phyloP scores from a whole-genome alignment of 164 flowering plant species.

The Piper betle region DNA sequence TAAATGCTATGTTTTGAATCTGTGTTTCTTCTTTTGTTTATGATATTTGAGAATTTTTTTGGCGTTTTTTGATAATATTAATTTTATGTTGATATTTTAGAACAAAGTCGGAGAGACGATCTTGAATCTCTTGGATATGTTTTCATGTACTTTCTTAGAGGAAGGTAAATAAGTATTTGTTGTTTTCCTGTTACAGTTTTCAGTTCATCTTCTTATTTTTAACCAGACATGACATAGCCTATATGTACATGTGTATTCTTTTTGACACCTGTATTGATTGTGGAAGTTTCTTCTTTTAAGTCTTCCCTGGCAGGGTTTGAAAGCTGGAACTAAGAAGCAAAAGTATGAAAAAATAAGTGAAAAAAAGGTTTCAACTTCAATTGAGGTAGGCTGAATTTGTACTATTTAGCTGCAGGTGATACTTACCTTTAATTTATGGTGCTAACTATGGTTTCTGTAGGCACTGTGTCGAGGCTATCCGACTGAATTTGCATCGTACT shows the following conservation, averaged over 20 bases:
- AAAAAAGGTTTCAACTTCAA: constrained; percentile 84
- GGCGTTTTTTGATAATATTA: too few relatives aligned
- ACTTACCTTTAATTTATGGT: not conserved
- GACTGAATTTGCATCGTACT: constrained; percentile 91
- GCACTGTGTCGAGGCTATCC: constrained; percentile 88
- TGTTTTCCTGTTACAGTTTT: not conserved
- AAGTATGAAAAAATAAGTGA: constrained; percentile 94
- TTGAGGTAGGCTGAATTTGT: constrained; percentile 42
- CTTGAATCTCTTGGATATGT: constrained; percentile 92
- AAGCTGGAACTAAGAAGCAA: constrained; percentile 90
- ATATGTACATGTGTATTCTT: not conserved
- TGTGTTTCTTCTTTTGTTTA: not conserved
- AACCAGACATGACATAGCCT: not conserved
- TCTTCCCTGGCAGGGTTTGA: constrained; percentile 96
- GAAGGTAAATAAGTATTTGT: constrained; percentile 38
- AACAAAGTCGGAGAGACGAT: constrained; percentile 95
- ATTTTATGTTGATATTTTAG: constrained; percentile 20
- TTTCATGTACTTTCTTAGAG: constrained; percentile 83
- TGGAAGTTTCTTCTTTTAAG: constrained; percentile 15
- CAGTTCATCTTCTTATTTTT: not conserved
- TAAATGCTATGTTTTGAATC: not conserved
- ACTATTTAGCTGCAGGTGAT: not conserved
- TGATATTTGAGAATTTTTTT: not conserved
- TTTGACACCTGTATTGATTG: not conserved
- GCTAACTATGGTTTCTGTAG: constrained; percentile 17